Evolutionary conservation across 345 rosid genomes (phyloP).

Genomic region (Sapria himalayana): DNA sequence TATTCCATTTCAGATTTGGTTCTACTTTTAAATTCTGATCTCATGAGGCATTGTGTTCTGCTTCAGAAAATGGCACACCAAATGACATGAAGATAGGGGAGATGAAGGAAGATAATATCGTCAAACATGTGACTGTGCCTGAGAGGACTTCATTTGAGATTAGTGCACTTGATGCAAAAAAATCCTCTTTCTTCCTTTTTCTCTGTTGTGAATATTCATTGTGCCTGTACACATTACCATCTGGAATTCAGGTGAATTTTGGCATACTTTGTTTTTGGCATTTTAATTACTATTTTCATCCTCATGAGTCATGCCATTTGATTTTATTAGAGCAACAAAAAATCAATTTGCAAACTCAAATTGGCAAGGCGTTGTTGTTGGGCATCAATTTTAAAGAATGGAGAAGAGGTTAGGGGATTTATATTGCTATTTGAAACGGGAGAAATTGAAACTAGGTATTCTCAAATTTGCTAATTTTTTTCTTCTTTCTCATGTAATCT

Average conservation of each 20-base stretch:
- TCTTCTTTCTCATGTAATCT: too few species aligned
- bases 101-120: conserved; percentile 2
- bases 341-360: conserved; percentile 24
- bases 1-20: neutral
- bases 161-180: neutral
- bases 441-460: conserved; percentile 51
- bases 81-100: conserved; percentile 3
- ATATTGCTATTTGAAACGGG: conserved; percentile 50
- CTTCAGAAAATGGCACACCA: neutral
- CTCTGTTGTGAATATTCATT: conserved; percentile 48
- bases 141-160: neutral
- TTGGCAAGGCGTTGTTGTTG: conserved; percentile 53
- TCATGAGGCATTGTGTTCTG: neutral
- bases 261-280: conserved; percentile 4
- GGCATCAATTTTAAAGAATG: conserved; percentile 39
- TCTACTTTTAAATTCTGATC: neutral
- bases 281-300: conserved; percentile 4
- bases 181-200: conserved; percentile 19
- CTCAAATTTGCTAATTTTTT: neutral
- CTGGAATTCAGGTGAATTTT: conserved; percentile 40
- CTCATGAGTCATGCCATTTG: too few species aligned
- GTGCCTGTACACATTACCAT: conserved; percentile 26
- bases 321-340: conserved; percentile 31
- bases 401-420: conserved; percentile 29
- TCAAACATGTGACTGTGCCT: conserved; percentile 1